phyloP scores from a whole-genome alignment of 495 filamentous ascomycete genomes.

The Poronia punctata region DNA sequence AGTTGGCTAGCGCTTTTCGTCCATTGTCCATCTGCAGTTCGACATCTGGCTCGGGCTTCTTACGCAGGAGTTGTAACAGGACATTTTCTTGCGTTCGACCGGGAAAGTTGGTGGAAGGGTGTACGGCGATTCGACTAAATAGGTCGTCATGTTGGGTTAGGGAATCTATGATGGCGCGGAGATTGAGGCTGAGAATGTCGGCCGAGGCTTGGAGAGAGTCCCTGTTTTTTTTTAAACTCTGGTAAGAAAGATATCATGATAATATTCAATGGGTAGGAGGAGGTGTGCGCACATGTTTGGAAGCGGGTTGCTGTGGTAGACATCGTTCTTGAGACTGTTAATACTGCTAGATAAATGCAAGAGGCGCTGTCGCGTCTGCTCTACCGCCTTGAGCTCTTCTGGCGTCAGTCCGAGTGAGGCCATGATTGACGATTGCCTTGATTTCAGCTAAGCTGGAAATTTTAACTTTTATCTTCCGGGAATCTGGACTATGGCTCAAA shows the following conservation, averaged over 20 bases:
- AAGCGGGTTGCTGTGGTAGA: constrained; percentile 28
- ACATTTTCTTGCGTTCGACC: constrained; percentile 58
- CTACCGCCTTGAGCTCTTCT: constrained; percentile 66
- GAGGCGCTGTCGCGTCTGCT: constrained; percentile 66
- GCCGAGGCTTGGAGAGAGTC: constrained; percentile 63
- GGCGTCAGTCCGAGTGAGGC: constrained; percentile 38
- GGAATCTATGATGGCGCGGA: constrained; percentile 52
- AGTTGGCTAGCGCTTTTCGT: constrained; percentile 28
- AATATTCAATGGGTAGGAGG: neutral
- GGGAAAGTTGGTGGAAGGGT: constrained; percentile 71
- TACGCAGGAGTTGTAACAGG: constrained; percentile 61
- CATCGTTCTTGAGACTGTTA: constrained; percentile 44
- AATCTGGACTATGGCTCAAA: too few relatives aligned
- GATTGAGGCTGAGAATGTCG: constrained; percentile 57
- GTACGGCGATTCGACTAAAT: constrained; percentile 56
- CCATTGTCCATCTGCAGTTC: constrained; percentile 66
- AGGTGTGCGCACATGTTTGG: constrained; percentile 25
- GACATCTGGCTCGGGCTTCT: constrained; percentile 71
- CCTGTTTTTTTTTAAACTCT: constrained; percentile 29
- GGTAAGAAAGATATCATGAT: neutral
- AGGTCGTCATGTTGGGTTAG: constrained; percentile 52
- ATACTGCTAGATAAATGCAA: constrained; percentile 62
- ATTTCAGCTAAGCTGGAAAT: too few relatives aligned
- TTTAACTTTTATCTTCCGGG: too few relatives aligned
- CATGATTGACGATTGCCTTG: constrained; percentile 26